Conservation (phyloP, 768 basidiomycete genomes). For the Albatrellus ellisii region DNA sequence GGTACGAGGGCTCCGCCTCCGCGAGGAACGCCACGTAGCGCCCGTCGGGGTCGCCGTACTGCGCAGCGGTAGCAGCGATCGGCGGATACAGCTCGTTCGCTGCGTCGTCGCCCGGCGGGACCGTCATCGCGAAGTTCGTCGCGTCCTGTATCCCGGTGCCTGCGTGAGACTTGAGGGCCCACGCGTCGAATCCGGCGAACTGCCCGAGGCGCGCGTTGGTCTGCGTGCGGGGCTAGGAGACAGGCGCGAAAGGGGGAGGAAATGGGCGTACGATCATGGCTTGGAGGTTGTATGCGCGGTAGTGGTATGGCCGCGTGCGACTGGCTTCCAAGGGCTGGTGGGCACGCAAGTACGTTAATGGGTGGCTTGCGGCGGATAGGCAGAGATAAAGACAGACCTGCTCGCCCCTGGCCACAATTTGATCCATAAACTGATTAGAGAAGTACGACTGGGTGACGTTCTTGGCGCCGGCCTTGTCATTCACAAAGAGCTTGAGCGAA, state of each 20-base stretch:
- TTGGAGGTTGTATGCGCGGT: slow-evolving; percentile 21
- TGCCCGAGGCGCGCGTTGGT: slow-evolving; percentile 18
- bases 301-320: slow-evolving; percentile 22
- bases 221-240: not conserved
- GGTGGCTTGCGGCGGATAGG: not conserved
- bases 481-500: slow-evolving; percentile 19
- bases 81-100: slow-evolving; percentile 14
- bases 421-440: slow-evolving; percentile 15
- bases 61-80: slow-evolving; percentile 17
- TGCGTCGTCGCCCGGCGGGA: slow-evolving; percentile 13
- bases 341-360: too few species aligned
- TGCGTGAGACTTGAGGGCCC: slow-evolving; percentile 15
- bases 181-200: slow-evolving; percentile 17
- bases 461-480: slow-evolving; percentile 17
- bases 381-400: slow-evolving; percentile 5
- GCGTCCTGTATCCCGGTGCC: slow-evolving; percentile 20
- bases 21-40: slow-evolving; percentile 17
- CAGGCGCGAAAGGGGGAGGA: not conserved
- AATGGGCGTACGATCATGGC: slow-evolving; percentile 18
- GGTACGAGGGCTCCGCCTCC: slow-evolving; percentile 4
- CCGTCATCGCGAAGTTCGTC: slow-evolving; percentile 19
- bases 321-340: slow-evolving; percentile 21
- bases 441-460: slow-evolving; percentile 18
- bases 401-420: slow-evolving; percentile 20
- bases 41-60: slow-evolving; percentile 21